Evolutionary conservation across 2,329 filamentous ascomycete species (phyloP), one percentile per base, ranked within the genome.

Genomic region (Colletotrichum endophyticum): DNA sequence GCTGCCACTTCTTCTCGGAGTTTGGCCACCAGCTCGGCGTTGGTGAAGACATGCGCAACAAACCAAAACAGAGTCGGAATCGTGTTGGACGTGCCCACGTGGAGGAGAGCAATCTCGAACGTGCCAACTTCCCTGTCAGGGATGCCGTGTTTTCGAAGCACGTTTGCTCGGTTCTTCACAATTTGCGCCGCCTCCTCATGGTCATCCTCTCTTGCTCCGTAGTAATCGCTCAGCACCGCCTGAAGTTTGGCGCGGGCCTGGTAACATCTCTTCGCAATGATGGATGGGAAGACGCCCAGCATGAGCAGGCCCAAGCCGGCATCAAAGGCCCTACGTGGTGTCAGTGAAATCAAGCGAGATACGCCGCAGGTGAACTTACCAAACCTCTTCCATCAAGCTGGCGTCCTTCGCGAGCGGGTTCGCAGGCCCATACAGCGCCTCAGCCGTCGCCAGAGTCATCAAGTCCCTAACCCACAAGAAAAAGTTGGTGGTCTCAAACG

Each of bases 381-480:
- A 84, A 32, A 86, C 82, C 8, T 81, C 81, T 6, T 86, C 79
- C 3, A 85, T 69, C 9, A 88, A 73, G 11, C 76, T 77, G 1
- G 81, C 79, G 12, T 86, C 36, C 9, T 70, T 76, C n/a, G 78
- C 81, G 36, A 88, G 82, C 0, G 87, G 87, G 72, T 89, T 88
- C 3, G 84, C 74, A 1, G 85, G 82, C 3, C 88, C 88, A 62
- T 86, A 88, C 27, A 90, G 80, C 5, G 85, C 83, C 30, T 83
- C 77, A 11, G 82, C 82, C 0, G 85, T 86, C 8, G 86, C 85
- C 5, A 84, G 69, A 3, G 84, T 85, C 73, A 88, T 84, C 5
- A 83, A 75, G 11, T 84, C 75, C 13, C 85, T 81, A 13, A 85
- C 57, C 86, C 86, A 88, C 1, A 81, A 34, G 77, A 81, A 89